Base-by-base conservation (phyloP, 768 basidiomycete genomes). In the Amanita fuliginea region DNA sequence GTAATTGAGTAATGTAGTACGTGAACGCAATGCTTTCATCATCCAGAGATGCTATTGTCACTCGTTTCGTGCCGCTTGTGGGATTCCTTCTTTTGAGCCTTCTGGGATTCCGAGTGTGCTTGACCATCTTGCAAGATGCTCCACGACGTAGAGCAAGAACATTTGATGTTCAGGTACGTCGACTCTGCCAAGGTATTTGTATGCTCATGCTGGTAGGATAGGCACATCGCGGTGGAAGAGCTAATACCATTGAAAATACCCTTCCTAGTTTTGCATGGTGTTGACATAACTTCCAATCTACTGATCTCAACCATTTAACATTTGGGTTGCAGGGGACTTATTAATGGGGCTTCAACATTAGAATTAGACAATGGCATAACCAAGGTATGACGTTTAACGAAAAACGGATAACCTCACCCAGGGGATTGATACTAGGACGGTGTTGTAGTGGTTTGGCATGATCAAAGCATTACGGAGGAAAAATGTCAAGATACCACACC, bases 311-410 rank as follows among this genome's bases (percentile, higher is more conserved):
- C 48, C 33, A 34, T 28, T 24, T 51, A 51, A 46, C 34, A 11
- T 32, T 11, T 35, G 21, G 8, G 26, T 14, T 53, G 28, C 54
- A 86, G 84, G 81, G 86, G 77, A n/a, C 70, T 89, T 51, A 75
- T 89, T 44, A 76, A 83, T 54, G 87, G 85, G 32, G 80, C 80
- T 22, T 82, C 81, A 1, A 86, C 84, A 0, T 70, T 91, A 10
- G 86, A 89, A 63, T 63, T 89, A 54, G 87, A 89, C 61, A 84
- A 86, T 59, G 84, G 83, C 1, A 73, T 88, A 49, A 86, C 86
- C 10, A 77, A 75, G 69, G 84, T 79, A 48, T 55, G 63, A 57
- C n/a, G n/a, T 21, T 32, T 4, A 1, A 2, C 14, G 11, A 14
- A 22, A 5, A 32, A 19, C 24, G 10, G 24, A 26, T 43, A 16